Evolutionary conservation across 2,329 filamentous ascomycete genomes (phyloP).

Genomic region (Epichloe bromicola): DNA sequence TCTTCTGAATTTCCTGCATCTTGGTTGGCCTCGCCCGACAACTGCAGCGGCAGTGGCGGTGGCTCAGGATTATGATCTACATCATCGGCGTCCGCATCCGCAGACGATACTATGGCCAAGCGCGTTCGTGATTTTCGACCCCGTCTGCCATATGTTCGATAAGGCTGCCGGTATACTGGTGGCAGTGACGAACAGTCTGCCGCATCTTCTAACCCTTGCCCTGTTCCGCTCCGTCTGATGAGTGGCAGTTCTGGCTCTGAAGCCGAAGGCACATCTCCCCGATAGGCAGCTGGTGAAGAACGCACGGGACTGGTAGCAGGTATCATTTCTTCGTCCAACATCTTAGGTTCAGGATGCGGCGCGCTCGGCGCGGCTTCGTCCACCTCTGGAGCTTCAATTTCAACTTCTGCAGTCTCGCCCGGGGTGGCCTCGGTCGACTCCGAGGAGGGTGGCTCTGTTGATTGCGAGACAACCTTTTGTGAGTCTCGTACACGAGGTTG

Average conservation of each 20-base stretch:
- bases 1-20: neutral
- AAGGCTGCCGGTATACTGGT: slow-evolving; percentile 7
- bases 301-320: slow-evolving; percentile 25
- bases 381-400: neutral
- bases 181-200: slow-evolving; percentile 17
- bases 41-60: neutral
- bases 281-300: slow-evolving; percentile 15
- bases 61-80: neutral
- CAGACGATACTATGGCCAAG: slow-evolving; percentile 2
- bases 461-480: slow-evolving; percentile 12
- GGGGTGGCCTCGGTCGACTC: slow-evolving; percentile 23
- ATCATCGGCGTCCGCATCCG: neutral
- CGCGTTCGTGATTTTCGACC: neutral
- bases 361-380: neutral
- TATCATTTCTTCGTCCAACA: slow-evolving; percentile 24
- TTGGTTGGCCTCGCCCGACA: neutral
- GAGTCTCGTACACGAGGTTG: slow-evolving; percentile 11
- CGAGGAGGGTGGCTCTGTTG: slow-evolving; percentile 13
- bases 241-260: slow-evolving; percentile 24
- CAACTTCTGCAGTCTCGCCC: slow-evolving; percentile 9
- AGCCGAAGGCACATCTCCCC: slow-evolving; percentile 8
- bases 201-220: slow-evolving; percentile 8
- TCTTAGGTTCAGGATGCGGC: neutral
- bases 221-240: slow-evolving; percentile 12
- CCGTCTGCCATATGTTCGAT: slow-evolving; percentile 4